Evolutionary conservation across 225 moss, liverwort and hornwort genomes (phyloP).

Genomic region (Rhytidiadelphus loreus): DNA sequence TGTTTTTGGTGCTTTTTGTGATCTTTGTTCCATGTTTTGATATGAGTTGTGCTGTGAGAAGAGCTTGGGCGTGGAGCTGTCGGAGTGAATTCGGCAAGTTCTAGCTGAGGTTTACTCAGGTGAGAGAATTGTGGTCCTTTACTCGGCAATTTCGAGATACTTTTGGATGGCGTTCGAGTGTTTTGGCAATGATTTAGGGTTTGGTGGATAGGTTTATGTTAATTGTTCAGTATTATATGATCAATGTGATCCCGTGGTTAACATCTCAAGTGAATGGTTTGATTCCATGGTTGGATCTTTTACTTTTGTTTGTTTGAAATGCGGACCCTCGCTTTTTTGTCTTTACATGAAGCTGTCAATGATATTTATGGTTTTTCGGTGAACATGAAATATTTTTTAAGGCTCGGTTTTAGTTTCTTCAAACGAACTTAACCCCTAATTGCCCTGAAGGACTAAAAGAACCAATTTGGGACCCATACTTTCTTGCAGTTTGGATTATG

Average conservation of each 20-base stretch:
- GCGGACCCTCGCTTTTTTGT: background rate
- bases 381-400: background rate
- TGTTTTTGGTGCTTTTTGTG: background rate
- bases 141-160: background rate
- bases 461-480: too few relatives aligned
- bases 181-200: background rate
- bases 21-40: background rate
- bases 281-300: background rate
- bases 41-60: background rate
- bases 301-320: background rate
- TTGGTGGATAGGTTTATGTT: background rate
- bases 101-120: background rate
- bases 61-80: background rate
- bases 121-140: background rate
- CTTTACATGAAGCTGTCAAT: background rate
- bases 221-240: background rate
- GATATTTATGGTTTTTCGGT: background rate
- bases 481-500: background rate
- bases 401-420: background rate
- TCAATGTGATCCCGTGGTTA: background rate
- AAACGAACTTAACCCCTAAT: background rate
- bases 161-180: background rate
- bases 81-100: background rate
- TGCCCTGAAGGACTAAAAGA: background rate
- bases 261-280: background rate